Evolutionary conservation across 768 basidiomycete species (phyloP).

Genomic region (Suillus variegatus): DNA sequence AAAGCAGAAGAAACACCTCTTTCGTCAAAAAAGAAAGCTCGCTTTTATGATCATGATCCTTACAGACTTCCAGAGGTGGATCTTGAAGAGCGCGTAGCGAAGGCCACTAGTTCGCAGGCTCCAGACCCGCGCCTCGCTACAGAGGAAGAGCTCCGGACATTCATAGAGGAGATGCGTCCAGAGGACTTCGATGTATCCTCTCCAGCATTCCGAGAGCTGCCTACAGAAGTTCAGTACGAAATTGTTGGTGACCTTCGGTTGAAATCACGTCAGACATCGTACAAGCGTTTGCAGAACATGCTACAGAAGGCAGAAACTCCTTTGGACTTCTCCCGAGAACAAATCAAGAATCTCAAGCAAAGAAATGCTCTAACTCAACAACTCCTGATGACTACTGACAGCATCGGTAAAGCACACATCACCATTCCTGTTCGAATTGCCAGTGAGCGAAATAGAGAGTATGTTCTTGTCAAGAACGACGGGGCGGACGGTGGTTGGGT

Average conservation of each 20-base stretch:
- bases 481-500: constrained; percentile 91
- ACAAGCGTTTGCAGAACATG: constrained; percentile 92
- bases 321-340: constrained; percentile 94
- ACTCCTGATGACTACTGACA: constrained; percentile 88
- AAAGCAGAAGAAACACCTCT: constrained; percentile 35
- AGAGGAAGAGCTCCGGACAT: constrained; percentile 88
- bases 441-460: constrained; percentile 92
- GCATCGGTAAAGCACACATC: constrained; percentile 85
- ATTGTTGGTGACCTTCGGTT: constrained; percentile 94
- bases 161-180: constrained; percentile 95
- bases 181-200: constrained; percentile 94
- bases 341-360: constrained; percentile 88
- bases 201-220: constrained; percentile 86
- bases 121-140: constrained; percentile 95
- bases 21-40: constrained; percentile 59
- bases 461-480: constrained; percentile 93
- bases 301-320: constrained; percentile 74
- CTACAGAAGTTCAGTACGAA: constrained; percentile 97
- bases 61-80: constrained; percentile 89
- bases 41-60: constrained; percentile 82
- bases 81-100: constrained; percentile 60
- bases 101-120: constrained; percentile 56
- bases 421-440: constrained; percentile 93
- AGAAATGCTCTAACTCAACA: constrained; percentile 93
- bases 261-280: constrained; percentile 93